Evolutionary conservation across 306 rosid species (phyloP), one percentile per base, ranked within the genome.

Genomic region (Carpinus fangiana): DNA sequence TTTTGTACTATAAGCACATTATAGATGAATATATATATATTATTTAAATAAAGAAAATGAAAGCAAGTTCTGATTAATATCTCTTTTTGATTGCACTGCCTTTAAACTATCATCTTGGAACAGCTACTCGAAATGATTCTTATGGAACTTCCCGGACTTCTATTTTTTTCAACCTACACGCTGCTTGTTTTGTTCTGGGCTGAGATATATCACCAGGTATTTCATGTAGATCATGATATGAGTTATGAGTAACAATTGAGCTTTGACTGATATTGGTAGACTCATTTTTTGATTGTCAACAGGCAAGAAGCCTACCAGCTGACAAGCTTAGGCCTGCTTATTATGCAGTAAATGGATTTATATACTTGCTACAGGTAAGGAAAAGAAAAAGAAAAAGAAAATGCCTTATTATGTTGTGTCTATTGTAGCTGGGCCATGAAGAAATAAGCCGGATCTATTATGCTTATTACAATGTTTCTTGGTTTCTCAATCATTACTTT

Each of bases 111-210:
- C 68, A 65, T 76, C 52, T 43, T 82, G 73, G 48, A 73, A n/a
- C 77, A 90, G 96, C 88, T 67, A 50, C 79, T 92, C 70, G 92
- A 84, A 83, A 83, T 84, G 77, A 87, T 89, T 84, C 57, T 90
- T 18, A 87, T 90, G 96, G 97, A 92, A 79, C 76, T 89, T 83
- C 97, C 97, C n/a, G 86, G 90, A 51, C 92, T 92, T 80, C 80
- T 92, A 73, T 92, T 92, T 74, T 90, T 92, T 79, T 92, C 97
- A n/a, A 92, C 96, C 0, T 90, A 90, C 78, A 89, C 96, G 43
- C 79, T 89, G 72, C 96, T 92, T 75, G 90, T 92, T 71, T 82
- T 92, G 76, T 90, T 92, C 84, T 92, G 96, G 96, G 97, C 96
- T 14, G 96, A 92, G 91, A 92, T 92, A 78, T 89, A 89, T 79